Percentiles rank a stretch among this genome's conserved stretches.
These are phyloP conservation scores for Entoloma clypeatum DNA, from an alignment of 1,284 basidiomycete species.

Conservation along the genomic window DNA sequence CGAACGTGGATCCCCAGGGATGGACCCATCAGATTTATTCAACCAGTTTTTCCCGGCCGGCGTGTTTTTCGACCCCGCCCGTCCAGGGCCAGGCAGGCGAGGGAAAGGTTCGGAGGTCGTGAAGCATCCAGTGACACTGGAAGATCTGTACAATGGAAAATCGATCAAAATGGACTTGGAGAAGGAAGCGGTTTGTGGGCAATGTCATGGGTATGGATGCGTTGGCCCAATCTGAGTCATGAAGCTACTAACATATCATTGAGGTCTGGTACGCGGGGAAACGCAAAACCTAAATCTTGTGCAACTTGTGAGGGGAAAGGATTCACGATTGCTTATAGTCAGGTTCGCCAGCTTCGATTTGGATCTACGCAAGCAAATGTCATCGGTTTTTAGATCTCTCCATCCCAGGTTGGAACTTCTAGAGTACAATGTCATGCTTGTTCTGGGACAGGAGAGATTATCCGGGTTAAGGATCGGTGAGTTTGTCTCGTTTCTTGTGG, in stretches of 20 bases:
- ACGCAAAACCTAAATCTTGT: conserved; percentile 79
- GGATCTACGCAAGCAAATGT: background rate
- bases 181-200: conserved; percentile 75
- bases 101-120: conserved; percentile 71
- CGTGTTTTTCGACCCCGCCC: conserved; percentile 54
- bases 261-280: conserved; percentile 78
- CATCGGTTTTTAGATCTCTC: conserved; percentile 38
- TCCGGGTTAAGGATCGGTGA: conserved; percentile 87
- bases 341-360: conserved; percentile 34
- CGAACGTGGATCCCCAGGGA: conserved; percentile 42
- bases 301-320: conserved; percentile 83
- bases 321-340: conserved; percentile 60
- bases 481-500: conserved; percentile 16
- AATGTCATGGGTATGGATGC: conserved; percentile 72
- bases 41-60: conserved; percentile 65
- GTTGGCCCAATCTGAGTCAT: background rate
- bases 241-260: conserved; percentile 1
- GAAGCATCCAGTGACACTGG: conserved; percentile 82
- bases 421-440: conserved; percentile 73
- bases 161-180: conserved; percentile 87
- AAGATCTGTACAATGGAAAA: conserved; percentile 93
- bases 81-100: conserved; percentile 39
- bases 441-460: conserved; percentile 72
- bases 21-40: conserved; percentile 71
- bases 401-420: conserved; percentile 47